phyloP scores from a whole-genome alignment of 176 grass and related monocot genomes.

The Cenchrus americanus region DNA sequence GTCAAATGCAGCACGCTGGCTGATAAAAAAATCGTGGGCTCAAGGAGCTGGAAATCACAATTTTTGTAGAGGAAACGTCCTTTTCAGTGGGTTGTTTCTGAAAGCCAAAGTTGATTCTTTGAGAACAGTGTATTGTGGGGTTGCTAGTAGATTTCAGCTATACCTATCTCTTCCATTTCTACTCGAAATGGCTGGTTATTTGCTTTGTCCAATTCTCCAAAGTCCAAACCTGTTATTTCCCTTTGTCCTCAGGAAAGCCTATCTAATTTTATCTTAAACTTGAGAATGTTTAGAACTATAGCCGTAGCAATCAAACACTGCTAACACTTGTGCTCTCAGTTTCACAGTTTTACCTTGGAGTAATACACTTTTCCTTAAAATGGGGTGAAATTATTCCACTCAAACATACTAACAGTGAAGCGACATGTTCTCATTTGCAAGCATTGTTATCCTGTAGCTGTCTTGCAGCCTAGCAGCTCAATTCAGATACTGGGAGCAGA shows the following conservation, averaged over 20 bases:
- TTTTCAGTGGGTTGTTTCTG: slow-evolving; percentile 16
- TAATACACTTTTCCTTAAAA: no score
- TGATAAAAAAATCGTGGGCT: not conserved
- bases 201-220: slow-evolving; percentile 22
- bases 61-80: slow-evolving; percentile 11
- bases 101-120: slow-evolving; percentile 25
- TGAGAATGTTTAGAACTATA: slow-evolving; percentile 35
- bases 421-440: no score
- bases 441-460: no score
- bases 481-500: slow-evolving; percentile 97
- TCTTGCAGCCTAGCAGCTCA: slow-evolving; percentile 90
- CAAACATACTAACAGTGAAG: no score
- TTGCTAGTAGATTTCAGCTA: slow-evolving; percentile 29
- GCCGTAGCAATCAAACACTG: no score
- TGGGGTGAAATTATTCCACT: no score
- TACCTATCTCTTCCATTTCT: slow-evolving; percentile 18
- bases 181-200: not conserved
- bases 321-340: no score
- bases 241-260: not conserved
- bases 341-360: no score
- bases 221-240: slow-evolving; percentile 11
- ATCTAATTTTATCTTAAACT: not conserved
- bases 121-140: slow-evolving; percentile 24
- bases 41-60: slow-evolving; percentile 27
- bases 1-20: slow-evolving; percentile 31